phyloP scores from a whole-genome alignment of 805 yeast genomes.

The Candida parachauliodes region DNA sequence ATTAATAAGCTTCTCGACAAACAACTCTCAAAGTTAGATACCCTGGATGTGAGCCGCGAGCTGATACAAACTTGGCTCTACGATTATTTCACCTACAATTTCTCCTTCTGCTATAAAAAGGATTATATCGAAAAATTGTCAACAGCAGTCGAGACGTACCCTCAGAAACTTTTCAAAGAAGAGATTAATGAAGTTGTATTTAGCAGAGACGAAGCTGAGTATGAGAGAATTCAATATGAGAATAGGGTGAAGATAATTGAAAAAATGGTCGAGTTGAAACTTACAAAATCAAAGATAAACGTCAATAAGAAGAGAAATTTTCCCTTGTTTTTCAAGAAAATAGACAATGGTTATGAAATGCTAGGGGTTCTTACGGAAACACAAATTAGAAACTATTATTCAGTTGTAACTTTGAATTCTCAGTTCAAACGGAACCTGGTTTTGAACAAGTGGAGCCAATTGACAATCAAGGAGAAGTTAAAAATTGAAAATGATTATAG shows the following conservation, averaged over 20 bases:
- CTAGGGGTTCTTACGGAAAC: not conserved
- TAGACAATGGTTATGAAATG: not conserved
- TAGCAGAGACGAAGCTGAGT: not conserved
- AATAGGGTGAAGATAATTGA: not conserved
- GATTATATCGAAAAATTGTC: not conserved
- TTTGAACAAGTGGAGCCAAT: not conserved
- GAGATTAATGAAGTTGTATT: not conserved
- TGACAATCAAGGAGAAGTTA: not conserved
- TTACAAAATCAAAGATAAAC: not conserved
- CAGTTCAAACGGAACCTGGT: too few relatives aligned
- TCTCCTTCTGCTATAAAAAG: not conserved
- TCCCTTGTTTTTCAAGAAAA: not conserved
- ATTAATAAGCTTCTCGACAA: not conserved
- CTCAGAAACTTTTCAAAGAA: not conserved
- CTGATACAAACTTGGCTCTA: not conserved
- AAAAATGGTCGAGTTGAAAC: not conserved
- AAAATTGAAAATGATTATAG: not conserved
- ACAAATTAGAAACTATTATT: not conserved
- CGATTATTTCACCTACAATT: constrained; percentile 1
- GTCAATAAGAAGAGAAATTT: not conserved
- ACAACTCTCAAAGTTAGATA: not conserved
- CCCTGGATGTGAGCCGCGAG: not conserved
- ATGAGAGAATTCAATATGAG: not conserved
- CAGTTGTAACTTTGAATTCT: not conserved
- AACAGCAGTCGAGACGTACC: not conserved